Conservation (phyloP, 371 early-diverging fungal genomes). For the Haplosporangium sp. region DNA sequence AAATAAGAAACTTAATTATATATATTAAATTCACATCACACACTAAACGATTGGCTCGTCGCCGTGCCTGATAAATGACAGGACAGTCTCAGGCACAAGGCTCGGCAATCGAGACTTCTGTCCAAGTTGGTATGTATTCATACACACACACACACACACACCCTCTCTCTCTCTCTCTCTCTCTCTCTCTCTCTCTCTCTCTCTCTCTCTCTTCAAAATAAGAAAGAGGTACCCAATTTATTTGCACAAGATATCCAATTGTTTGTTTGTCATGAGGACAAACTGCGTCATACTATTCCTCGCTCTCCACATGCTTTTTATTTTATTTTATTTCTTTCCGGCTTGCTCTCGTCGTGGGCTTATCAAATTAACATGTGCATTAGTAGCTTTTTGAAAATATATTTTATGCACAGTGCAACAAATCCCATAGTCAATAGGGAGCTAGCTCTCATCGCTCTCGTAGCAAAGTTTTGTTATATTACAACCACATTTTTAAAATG, state of each 20-base stretch:
- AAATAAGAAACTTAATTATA: neutral
- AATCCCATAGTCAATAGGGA: neutral
- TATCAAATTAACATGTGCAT: slow-evolving; percentile 3
- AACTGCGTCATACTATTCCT: neutral
- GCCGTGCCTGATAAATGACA: slow-evolving; percentile 26
- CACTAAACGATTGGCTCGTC: neutral
- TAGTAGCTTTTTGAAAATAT: neutral
- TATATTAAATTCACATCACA: neutral
- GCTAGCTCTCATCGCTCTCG: slow-evolving; percentile 19
- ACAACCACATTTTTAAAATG: neutral
- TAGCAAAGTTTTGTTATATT: neutral
- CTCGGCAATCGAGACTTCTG: slow-evolving; percentile 51
- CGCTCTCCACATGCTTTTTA: neutral
- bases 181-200: no score
- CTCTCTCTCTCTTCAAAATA: neutral
- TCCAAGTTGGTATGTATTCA: slow-evolving; percentile 48
- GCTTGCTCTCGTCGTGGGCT: neutral
- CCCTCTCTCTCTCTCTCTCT: no score
- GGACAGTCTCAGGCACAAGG: slow-evolving; percentile 43
- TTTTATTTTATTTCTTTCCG: neutral
- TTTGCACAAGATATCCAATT: no score
- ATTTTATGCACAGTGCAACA: neutral
- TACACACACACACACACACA: no score
- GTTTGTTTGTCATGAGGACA: no score
- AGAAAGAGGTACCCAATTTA: no score